phyloP scores from a whole-genome alignment of 208 protist species.

The Novymonas esmeraldas region DNA sequence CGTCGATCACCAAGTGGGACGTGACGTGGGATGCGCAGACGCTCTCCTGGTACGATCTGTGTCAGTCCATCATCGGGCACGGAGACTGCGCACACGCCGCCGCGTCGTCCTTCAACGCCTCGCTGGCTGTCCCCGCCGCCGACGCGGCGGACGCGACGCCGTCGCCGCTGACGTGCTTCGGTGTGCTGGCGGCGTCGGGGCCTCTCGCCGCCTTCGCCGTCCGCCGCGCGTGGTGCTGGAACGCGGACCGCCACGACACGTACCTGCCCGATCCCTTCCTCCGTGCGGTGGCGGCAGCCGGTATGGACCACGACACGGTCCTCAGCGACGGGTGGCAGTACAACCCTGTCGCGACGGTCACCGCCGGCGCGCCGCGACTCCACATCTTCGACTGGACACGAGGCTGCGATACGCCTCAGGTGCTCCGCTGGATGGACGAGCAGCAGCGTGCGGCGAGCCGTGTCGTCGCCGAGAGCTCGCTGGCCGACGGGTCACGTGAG shows the following conservation, averaged over 20 bases:
- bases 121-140: conserved; percentile 16
- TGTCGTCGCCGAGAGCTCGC: conserved; percentile 1
- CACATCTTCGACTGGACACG: conserved; percentile 36
- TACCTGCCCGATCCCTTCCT: conserved; percentile 30
- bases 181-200: conserved; percentile 26
- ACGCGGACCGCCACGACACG: conserved; percentile 24
- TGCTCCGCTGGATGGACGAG: conserved; percentile 15
- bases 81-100: conserved; percentile 41
- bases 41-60: conserved; percentile 59
- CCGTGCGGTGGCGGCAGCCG: conserved; percentile 18
- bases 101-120: conserved; percentile 43
- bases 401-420: conserved; percentile 15
- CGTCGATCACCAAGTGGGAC: conserved; percentile 19
- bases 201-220: conserved; percentile 29
- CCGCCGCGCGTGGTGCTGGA: conserved; percentile 30
- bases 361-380: neutral
- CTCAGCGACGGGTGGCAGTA: conserved; percentile 11
- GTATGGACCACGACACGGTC: conserved; percentile 5
- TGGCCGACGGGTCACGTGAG: conserved; percentile 18
- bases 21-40: conserved; percentile 47
- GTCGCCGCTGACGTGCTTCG: conserved; percentile 20
- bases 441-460: neutral
- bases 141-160: neutral
- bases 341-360: conserved; percentile 11
- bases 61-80: conserved; percentile 56